A percentile compares a stretch with the other conserved stretches of the same genome.
Conservation (phyloP, 1,284 basidiomycete genomes). For the Boletus smithii region DNA sequence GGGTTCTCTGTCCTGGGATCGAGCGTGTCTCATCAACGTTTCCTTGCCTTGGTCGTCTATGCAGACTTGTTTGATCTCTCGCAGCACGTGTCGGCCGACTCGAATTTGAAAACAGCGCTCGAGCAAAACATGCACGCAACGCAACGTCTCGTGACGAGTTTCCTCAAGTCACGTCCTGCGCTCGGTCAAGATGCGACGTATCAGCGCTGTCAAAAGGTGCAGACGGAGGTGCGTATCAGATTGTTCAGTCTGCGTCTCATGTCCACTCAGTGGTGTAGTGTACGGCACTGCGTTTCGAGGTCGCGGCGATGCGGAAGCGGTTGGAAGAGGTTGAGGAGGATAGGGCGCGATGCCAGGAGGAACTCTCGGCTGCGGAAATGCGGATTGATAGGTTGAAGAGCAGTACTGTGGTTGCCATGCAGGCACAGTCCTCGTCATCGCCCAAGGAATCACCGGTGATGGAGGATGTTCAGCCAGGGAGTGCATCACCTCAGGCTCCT, state of each 20-base stretch:
- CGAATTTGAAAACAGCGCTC: slow-evolving; percentile 47
- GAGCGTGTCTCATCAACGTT: slow-evolving; percentile 1
- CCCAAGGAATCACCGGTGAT: slow-evolving; percentile 42
- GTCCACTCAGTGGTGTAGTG: slow-evolving; percentile 41
- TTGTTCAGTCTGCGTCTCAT: slow-evolving; percentile 2
- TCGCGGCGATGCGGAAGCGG: slow-evolving; percentile 55
- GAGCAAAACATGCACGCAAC: slow-evolving; percentile 58
- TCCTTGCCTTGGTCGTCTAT: neutral
- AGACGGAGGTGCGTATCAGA: slow-evolving; percentile 52
- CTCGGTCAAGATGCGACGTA: slow-evolving; percentile 34
- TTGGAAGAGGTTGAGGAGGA: slow-evolving; percentile 55
- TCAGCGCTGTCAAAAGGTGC: slow-evolving; percentile 48
- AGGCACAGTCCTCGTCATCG: slow-evolving; percentile 34
- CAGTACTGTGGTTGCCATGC: slow-evolving; percentile 49
- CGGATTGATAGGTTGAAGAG: slow-evolving; percentile 73
- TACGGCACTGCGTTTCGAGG: slow-evolving; percentile 55
- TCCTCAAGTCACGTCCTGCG: slow-evolving; percentile 46
- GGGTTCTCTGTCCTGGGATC: slow-evolving; percentile 8
- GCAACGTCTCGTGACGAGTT: slow-evolving; percentile 54
- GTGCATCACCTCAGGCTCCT: slow-evolving; percentile 16
- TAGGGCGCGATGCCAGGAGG: slow-evolving; percentile 52
- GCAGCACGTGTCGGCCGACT: slow-evolving; percentile 48
- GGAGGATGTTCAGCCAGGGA: slow-evolving; percentile 37
- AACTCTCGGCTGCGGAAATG: slow-evolving; percentile 63
- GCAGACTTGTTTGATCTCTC: slow-evolving; percentile 53